Evolutionary conservation across 1,284 basidiomycete species (phyloP).

Genomic region (Mycena sp.): DNA sequence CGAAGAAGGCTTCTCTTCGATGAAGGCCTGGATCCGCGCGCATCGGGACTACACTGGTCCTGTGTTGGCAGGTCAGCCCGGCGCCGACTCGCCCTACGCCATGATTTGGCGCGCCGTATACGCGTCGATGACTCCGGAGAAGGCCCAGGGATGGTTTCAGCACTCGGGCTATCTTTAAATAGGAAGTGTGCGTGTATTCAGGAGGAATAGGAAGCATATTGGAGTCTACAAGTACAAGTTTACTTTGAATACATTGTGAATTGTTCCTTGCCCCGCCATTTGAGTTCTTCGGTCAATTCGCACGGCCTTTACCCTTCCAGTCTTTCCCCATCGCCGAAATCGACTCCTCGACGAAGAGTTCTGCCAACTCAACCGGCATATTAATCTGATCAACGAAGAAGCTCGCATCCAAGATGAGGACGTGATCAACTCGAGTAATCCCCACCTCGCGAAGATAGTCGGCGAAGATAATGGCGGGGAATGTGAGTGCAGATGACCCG

Average conservation of each 20-base stretch:
- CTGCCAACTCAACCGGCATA: constrained; percentile 13
- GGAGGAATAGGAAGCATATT: not conserved
- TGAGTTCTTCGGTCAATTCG: not conserved
- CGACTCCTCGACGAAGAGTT: constrained; percentile 12
- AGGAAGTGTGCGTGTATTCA: no score
- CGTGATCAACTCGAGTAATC: constrained; percentile 14
- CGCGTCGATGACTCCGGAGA: constrained; percentile 17
- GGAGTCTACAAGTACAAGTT: not conserved
- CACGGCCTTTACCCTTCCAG: constrained; percentile 2
- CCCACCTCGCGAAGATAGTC: not conserved
- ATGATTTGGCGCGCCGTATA: constrained; percentile 7
- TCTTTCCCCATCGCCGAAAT: constrained; percentile 6
- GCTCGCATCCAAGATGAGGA: not conserved
- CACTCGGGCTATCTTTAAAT: constrained; percentile 20
- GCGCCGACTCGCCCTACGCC: constrained; percentile 6
- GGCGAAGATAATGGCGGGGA: constrained; percentile 12
- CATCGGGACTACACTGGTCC: constrained; percentile 36
- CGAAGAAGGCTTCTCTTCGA: constrained; percentile 22
- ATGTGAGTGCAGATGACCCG: not conserved
- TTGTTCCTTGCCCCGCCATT: not conserved
- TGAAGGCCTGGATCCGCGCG: constrained; percentile 27
- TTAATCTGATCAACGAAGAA: constrained; percentile 5
- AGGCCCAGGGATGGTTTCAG: constrained; percentile 24
- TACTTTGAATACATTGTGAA: constrained; percentile 5
- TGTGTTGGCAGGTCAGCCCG: constrained; percentile 33